A percentile compares a stretch with the other conserved stretches of the same genome.
Evolutionary conservation across 371 early-diverging fungal genomes (phyloP).

Genomic region (Mucor lusitanicus): DNA sequence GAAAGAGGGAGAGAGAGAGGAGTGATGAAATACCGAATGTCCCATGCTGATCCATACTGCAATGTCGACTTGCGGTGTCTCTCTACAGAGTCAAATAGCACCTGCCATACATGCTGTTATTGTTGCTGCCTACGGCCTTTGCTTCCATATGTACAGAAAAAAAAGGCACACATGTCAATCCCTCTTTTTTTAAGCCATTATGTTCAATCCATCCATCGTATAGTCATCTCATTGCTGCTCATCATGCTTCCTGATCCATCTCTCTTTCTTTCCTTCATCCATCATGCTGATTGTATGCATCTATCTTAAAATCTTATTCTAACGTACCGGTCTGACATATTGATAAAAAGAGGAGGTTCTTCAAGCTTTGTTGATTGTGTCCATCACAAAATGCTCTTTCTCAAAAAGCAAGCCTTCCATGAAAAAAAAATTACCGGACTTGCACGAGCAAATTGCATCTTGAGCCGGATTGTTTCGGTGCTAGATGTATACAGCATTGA

Average conservation of each 20-base stretch:
- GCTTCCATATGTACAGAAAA: too few species aligned
- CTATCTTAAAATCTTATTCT: not conserved
- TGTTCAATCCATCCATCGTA: too few species aligned
- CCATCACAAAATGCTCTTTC: constrained; percentile 11
- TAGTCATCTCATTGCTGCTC: not conserved
- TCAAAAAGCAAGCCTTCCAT: not conserved
- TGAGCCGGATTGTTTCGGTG: not conserved
- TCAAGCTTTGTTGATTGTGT: not conserved
- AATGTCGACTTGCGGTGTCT: too few species aligned
- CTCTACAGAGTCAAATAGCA: too few species aligned
- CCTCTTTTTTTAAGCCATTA: too few species aligned
- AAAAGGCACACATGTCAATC: too few species aligned
- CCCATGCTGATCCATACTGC: not conserved
- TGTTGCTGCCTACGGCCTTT: too few species aligned
- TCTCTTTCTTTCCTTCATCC: not conserved
- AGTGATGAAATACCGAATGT: not conserved
- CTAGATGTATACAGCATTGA: not conserved
- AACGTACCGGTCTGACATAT: constrained; percentile 25
- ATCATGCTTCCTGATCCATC: not conserved
- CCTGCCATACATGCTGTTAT: too few species aligned
- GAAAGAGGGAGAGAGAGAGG: too few species aligned
- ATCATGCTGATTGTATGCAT: not conserved
- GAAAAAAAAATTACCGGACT: constrained; percentile 7
- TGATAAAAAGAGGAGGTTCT: constrained; percentile 25
- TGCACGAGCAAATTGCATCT: not conserved